phyloP scores from a whole-genome alignment of 2,329 filamentous ascomycete genomes.

The Aspergillus vadensis region DNA sequence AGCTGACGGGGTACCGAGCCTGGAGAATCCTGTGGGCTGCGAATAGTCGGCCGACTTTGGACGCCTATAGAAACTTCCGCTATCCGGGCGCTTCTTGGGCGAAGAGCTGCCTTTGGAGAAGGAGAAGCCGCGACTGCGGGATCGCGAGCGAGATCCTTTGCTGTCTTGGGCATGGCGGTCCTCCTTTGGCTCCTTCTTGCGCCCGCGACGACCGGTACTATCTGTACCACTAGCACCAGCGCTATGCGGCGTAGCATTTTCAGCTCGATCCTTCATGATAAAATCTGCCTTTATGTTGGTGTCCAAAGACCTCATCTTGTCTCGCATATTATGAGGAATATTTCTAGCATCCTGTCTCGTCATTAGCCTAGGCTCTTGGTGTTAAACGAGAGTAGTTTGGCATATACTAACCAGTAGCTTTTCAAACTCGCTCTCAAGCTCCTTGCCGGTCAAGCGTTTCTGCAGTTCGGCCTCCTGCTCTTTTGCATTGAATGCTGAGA shows the following conservation, averaged over 20 bases:
- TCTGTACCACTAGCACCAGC: slow-evolving; percentile 38
- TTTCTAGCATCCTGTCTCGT: slow-evolving; percentile 75
- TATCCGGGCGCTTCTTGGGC: slow-evolving; percentile 74
- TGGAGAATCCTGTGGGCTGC: slow-evolving; percentile 60
- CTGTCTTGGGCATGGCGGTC: slow-evolving; percentile 46
- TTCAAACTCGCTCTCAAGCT: slow-evolving; percentile 65
- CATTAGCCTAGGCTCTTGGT: slow-evolving; percentile 11
- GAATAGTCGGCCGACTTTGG: slow-evolving; percentile 73
- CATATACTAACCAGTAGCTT: slow-evolving; percentile 56
- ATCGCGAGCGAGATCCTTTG: slow-evolving; percentile 50
- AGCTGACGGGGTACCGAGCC: slow-evolving; percentile 56
- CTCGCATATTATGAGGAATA: slow-evolving; percentile 88
- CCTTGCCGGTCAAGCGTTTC: slow-evolving; percentile 52
- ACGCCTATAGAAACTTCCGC: slow-evolving; percentile 65
- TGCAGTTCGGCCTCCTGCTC: slow-evolving; percentile 49
- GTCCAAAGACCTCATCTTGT: slow-evolving; percentile 89
- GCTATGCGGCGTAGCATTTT: slow-evolving; percentile 57
- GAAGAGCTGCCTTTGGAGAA: slow-evolving; percentile 70
- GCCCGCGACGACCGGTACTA: slow-evolving; percentile 40
- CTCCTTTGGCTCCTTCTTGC: slow-evolving; percentile 46
- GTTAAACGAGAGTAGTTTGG: too few species aligned
- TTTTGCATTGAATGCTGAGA: slow-evolving; percentile 63
- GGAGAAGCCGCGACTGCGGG: slow-evolving; percentile 76
- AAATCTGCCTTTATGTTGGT: slow-evolving; percentile 94
- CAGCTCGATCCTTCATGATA: slow-evolving; percentile 82